Evolutionary conservation across 202 grass and related monocot genomes (phyloP), one percentile per base, ranked within the genome.

Genomic region (Dendrocalamus latiflorus): DNA sequence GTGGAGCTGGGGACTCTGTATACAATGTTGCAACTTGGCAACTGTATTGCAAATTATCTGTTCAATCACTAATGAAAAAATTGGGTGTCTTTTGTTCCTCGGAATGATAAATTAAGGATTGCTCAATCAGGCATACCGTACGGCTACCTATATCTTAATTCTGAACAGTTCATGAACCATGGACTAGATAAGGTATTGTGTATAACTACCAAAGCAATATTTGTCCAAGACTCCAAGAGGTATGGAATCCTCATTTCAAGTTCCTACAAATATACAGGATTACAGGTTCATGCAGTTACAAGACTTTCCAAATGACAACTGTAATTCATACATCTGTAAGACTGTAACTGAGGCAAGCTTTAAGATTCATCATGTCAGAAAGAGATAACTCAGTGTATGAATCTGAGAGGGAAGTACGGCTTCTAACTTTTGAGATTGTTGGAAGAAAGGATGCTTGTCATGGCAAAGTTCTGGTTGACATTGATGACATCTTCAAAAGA

Each of bases 11-110:
- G 51, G 51, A 54, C 21, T 62, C 42, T 81, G 22, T 51, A 21
- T 80, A 54, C 38, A 82, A 18, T 65, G 30, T 62, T 77, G n/a
- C n/a, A n/a, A n/a, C n/a, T n/a, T n/a, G n/a, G 42, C 71, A 78
- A 73, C n/a, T 61, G 5, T 77, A 48, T 77, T 14, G 50, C 57
- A 72, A 71, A 65, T 70, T 65, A 58, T 55, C 68, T 53, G 21
- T 68, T 70, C 7, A 37, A 39, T 45, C n/a, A 64, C 37, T 11
- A 45, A 37, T 56, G 65, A 26, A 66, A 81, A 65, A 39, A 49
- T 9, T 89, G 65, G 20, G 6, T 43, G 16, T 45, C 44, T 0
- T 55, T 60, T 12, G n/a, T 51, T 34, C 14, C 3, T 33, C 59
- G 33, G 57, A 58, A 66, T 76, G 33, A 58, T 67, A 51, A 61